These are phyloP conservation scores for Pilatotrama ljubarskyi DNA, from an alignment of 768 basidiomycete genomes.

Conservation along the genomic window DNA sequence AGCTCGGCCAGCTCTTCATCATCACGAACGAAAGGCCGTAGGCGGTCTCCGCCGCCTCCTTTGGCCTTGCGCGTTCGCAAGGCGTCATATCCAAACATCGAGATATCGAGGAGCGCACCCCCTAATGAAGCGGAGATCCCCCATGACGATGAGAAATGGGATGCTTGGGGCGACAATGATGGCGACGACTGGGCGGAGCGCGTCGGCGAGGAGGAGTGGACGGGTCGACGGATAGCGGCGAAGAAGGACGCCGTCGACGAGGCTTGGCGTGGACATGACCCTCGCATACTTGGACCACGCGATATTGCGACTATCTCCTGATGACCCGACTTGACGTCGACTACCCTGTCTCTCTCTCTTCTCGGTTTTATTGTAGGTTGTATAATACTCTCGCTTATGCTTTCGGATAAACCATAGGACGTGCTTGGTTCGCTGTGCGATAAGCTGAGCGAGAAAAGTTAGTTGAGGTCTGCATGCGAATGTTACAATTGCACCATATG, in stretches of 20 bases:
- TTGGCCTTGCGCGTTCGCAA: conserved; percentile 23
- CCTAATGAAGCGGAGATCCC: conserved; percentile 15
- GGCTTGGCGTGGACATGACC: conserved; percentile 30
- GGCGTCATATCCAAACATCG: conserved; percentile 11
- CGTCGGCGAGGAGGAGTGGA: conserved; percentile 50
- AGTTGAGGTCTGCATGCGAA: too few relatives aligned
- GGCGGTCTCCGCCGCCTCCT: conserved; percentile 28
- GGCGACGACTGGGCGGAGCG: conserved; percentile 54
- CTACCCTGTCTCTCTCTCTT: neutral
- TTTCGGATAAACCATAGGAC: too few relatives aligned
- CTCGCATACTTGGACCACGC: neutral
- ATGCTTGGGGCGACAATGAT: conserved; percentile 42
- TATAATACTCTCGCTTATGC: neutral
- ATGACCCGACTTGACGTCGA: neutral
- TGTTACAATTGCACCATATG: too few relatives aligned
- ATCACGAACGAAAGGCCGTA: conserved; percentile 21
- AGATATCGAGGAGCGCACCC: conserved; percentile 6
- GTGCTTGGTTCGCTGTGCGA: too few relatives aligned
- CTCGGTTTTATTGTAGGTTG: neutral
- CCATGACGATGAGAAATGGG: conserved; percentile 38
- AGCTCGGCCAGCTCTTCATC: conserved; percentile 33
- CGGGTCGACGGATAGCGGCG: conserved; percentile 40
- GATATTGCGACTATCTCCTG: neutral
- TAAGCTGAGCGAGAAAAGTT: too few relatives aligned
- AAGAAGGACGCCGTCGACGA: conserved; percentile 36